Evolutionary conservation across 2,329 filamentous ascomycete genomes (phyloP).

Genomic region (Fusarium odoratissimum): DNA sequence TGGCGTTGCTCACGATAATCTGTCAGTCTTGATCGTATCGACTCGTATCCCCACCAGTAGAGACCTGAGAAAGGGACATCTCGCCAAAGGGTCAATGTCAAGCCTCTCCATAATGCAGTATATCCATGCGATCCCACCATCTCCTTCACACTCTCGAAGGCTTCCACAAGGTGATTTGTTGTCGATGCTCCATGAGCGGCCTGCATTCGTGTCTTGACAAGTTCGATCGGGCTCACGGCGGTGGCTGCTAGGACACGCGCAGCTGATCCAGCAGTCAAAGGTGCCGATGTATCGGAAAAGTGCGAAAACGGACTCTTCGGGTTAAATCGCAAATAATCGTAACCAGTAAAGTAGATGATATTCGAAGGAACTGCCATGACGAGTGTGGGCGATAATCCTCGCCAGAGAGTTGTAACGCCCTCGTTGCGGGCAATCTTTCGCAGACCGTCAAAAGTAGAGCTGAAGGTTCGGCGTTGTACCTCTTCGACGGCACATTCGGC

Average conservation of each 20-base stretch:
- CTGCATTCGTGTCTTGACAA: slow-evolving; percentile 93
- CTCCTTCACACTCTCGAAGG: slow-evolving; percentile 77
- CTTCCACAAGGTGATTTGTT: slow-evolving; percentile 81
- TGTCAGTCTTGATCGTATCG: slow-evolving; percentile 76
- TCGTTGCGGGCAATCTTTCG: slow-evolving; percentile 96
- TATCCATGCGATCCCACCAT: slow-evolving; percentile 86
- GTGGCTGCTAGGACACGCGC: slow-evolving; percentile 85
- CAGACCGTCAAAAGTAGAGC: slow-evolving; percentile 90
- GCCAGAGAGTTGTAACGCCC: slow-evolving; percentile 87
- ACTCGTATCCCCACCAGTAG: slow-evolving; percentile 99
- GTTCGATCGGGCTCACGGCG: slow-evolving; percentile 89
- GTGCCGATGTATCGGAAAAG: slow-evolving; percentile 76
- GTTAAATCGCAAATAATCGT: slow-evolving; percentile 90
- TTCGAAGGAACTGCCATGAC: slow-evolving; percentile 95
- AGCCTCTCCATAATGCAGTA: slow-evolving; percentile 85
- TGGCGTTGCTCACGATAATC: slow-evolving; percentile 70
- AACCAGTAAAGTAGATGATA: slow-evolving; percentile 98
- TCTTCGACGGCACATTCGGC: slow-evolving; percentile 89
- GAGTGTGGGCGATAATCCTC: slow-evolving; percentile 92
- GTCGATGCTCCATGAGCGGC: slow-evolving; percentile 71
- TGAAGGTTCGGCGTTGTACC: slow-evolving; percentile 83
- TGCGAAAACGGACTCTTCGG: slow-evolving; percentile 76
- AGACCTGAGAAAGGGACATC: slow-evolving; percentile 97
- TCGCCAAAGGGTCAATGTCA: slow-evolving; percentile 92
- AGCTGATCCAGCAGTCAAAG: slow-evolving; percentile 80